Percentiles rank a stretch among this genome's conserved stretches.
phyloP scores from a whole-genome alignment of 306 rosid species.

The Corylus heterophylla region DNA sequence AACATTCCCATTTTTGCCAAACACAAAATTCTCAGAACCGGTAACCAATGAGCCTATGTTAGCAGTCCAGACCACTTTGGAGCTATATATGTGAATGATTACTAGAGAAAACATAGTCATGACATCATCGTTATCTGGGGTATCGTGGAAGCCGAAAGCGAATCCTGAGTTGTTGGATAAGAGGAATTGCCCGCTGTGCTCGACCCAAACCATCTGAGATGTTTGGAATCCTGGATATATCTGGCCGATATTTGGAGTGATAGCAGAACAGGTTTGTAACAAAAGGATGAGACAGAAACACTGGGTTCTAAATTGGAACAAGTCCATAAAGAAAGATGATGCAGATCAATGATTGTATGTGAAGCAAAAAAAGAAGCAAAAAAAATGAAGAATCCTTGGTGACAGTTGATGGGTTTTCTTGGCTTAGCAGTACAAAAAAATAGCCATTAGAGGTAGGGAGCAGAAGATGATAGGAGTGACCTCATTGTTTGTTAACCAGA shows the following conservation, averaged over 20 bases:
- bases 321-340: slow-evolving; percentile 1
- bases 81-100: slow-evolving; percentile 26
- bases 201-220: slow-evolving; percentile 25
- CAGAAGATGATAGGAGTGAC: neutral
- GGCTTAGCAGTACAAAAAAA: neutral
- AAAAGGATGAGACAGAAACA: slow-evolving; percentile 12
- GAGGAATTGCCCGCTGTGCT: slow-evolving; percentile 28
- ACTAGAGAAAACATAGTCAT: slow-evolving; percentile 26
- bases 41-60: slow-evolving; percentile 23
- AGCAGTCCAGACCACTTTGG: slow-evolving; percentile 38
- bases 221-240: slow-evolving; percentile 39
- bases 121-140: too few species aligned
- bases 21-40: slow-evolving; percentile 18
- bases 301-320: neutral
- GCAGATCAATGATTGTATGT: neutral
- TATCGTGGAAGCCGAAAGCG: slow-evolving; percentile 21
- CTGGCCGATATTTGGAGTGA: slow-evolving; percentile 16
- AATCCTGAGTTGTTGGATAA: slow-evolving; percentile 31
- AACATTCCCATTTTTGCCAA: slow-evolving; percentile 24
- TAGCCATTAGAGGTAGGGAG: neutral
- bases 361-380: neutral
- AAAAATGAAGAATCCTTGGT: neutral
- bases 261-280: slow-evolving; percentile 24
- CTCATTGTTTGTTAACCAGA: neutral
- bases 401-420: neutral